phyloP scores from a whole-genome alignment of 2,329 filamentous ascomycete species.

The Septoria linicola region DNA sequence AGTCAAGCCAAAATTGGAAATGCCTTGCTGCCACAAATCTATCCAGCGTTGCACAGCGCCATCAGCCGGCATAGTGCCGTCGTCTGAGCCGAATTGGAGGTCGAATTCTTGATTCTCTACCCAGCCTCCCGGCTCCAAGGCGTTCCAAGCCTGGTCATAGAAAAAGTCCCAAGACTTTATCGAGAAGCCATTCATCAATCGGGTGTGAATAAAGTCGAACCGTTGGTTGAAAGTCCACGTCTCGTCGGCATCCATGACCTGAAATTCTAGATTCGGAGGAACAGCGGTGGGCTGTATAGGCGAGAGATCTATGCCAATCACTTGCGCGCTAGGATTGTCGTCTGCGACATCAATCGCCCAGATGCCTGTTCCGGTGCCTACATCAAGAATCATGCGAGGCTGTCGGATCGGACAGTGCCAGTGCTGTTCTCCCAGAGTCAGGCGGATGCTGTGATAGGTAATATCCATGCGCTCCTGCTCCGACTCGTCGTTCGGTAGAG shows the following conservation, averaged over 20 bases:
- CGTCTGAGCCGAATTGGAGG: conserved; percentile 29
- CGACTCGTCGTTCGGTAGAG: conserved; percentile 32
- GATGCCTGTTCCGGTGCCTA: conserved; percentile 49
- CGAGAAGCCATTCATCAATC: conserved; percentile 34
- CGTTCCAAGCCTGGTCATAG: conserved; percentile 29
- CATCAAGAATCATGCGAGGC: conserved; percentile 46
- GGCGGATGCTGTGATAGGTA: conserved; percentile 27
- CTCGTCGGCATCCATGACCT: conserved; percentile 26
- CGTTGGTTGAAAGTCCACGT: conserved; percentile 27
- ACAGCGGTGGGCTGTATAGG: conserved; percentile 34
- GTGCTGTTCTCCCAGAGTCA: conserved; percentile 30
- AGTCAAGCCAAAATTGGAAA: conserved; percentile 27
- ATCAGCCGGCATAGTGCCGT: conserved; percentile 25
- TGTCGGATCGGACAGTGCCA: conserved; percentile 28
- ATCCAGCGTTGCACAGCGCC: conserved; percentile 26
- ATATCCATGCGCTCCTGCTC: conserved; percentile 35
- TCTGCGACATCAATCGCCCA: conserved; percentile 29
- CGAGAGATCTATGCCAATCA: conserved; percentile 33
- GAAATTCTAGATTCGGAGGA: conserved; percentile 26
- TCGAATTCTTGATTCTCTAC: conserved; percentile 44
- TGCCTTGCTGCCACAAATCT: conserved; percentile 29
- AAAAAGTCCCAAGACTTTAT: conserved; percentile 33
- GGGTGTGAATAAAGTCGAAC: conserved; percentile 36
- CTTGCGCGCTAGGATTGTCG: conserved; percentile 29
- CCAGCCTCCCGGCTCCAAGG: conserved; percentile 39